Conservation (phyloP, 805 yeast species). For the Candida endomychidarum region DNA sequence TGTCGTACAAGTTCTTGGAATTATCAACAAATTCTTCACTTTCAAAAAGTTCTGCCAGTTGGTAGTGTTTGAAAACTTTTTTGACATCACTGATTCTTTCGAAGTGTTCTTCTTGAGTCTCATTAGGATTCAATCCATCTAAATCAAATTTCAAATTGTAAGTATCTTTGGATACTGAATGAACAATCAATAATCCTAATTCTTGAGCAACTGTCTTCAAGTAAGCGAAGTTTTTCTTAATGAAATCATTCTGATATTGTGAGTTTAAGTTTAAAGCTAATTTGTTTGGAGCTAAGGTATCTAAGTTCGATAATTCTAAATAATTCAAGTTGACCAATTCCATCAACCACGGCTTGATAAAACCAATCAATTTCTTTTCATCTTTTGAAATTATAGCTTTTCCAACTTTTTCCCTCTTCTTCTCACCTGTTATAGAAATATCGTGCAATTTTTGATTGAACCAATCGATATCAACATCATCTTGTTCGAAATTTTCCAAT, state of each 20-base stretch:
- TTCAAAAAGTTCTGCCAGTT: slow-evolving; percentile 61
- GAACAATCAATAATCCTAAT: slow-evolving; percentile 63
- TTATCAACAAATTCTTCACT: slow-evolving; percentile 52
- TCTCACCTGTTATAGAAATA: slow-evolving; percentile 70
- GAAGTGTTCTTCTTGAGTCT: slow-evolving; percentile 62
- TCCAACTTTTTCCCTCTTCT: slow-evolving; percentile 63
- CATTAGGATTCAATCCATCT: slow-evolving; percentile 71
- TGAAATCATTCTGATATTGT: slow-evolving; percentile 32
- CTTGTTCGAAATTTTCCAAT: slow-evolving; percentile 78
- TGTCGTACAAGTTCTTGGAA: slow-evolving; percentile 61
- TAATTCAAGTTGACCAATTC: slow-evolving; percentile 28
- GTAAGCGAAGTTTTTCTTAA: slow-evolving; percentile 55
- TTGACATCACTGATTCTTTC: slow-evolving; percentile 53
- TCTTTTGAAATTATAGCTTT: slow-evolving; percentile 64
- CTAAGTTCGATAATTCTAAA: slow-evolving; percentile 33
- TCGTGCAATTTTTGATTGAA: slow-evolving; percentile 82
- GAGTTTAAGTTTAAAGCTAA: slow-evolving; percentile 41
- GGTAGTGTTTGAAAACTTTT: slow-evolving; percentile 60
- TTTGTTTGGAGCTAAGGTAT: slow-evolving; percentile 20
- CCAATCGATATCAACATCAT: slow-evolving; percentile 87
- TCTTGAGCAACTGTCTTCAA: slow-evolving; percentile 65
- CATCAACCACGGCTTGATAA: slow-evolving; percentile 51
- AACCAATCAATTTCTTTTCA: slow-evolving; percentile 72
- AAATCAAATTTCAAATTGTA: slow-evolving; percentile 65
- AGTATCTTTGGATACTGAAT: slow-evolving; percentile 54